Percentiles rank a stretch among this genome's conserved stretches.
Evolutionary conservation across 2,329 filamentous ascomycete species (phyloP).

Genomic region (Didymella lethalis): DNA sequence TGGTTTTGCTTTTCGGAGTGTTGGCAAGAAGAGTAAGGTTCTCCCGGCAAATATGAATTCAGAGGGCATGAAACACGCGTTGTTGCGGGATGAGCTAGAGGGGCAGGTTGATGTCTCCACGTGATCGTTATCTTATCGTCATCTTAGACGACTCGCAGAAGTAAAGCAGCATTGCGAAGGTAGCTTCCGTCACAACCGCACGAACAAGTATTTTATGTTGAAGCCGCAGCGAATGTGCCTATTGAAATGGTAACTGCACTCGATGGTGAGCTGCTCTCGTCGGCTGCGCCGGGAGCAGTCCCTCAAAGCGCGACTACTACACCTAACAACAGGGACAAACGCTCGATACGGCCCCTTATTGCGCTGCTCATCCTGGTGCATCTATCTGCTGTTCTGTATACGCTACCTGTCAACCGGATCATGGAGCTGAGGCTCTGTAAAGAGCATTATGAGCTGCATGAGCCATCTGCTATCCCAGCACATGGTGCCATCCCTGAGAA

Average conservation of each 20-base stretch:
- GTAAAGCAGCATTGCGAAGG: not conserved
- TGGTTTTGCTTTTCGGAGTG: constrained; percentile 10
- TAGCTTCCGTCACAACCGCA: not conserved
- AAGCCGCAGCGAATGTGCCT: not conserved
- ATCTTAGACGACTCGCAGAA: not conserved
- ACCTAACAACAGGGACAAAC: constrained; percentile 4
- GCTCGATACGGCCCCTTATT: constrained; percentile 40
- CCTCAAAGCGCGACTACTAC: constrained; percentile 20
- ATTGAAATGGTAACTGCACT: constrained; percentile 2
- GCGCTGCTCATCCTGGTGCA: constrained; percentile 45
- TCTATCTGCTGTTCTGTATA: constrained; percentile 45
- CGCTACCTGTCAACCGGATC: constrained; percentile 49
- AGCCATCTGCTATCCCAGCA: constrained; percentile 48
- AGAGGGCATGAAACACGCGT: not conserved
- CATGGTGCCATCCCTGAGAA: constrained; percentile 59
- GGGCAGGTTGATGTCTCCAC: not conserved
- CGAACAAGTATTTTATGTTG: not conserved
- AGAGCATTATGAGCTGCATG: constrained; percentile 57
- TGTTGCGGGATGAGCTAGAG: not conserved
- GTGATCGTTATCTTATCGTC: constrained; percentile 20
- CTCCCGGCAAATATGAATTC: constrained; percentile 3
- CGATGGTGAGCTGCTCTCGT: not conserved
- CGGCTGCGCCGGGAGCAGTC: not conserved
- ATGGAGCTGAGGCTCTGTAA: constrained; percentile 54
- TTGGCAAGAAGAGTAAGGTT: constrained; percentile 2